These are phyloP conservation scores for Pythium chondricola DNA, from an alignment of 352 stramenopile genomes.

Conservation along the genomic window DNA sequence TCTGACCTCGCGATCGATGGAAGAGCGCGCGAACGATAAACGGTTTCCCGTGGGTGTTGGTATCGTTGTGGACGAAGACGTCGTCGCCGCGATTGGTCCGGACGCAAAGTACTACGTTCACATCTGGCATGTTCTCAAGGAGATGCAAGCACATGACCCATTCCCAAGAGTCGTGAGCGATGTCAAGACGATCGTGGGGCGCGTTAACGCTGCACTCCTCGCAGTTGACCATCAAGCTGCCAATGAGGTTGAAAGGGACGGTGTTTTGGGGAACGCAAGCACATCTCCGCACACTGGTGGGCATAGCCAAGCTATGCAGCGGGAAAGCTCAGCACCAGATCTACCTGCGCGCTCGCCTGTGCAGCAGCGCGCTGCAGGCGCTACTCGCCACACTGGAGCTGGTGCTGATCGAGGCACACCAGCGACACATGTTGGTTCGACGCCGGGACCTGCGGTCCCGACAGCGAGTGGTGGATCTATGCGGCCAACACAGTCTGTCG, in stretches of 20 bases:
- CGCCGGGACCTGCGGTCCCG: conserved; percentile 7
- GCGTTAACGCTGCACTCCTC: conserved; percentile 26
- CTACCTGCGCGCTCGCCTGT: conserved; percentile 1
- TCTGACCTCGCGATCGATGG: no score
- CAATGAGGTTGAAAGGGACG: neutral
- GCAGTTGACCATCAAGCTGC: conserved; percentile 11
- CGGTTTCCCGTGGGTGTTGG: conserved; percentile 17
- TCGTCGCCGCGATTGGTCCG: conserved; percentile 20
- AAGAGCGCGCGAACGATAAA: conserved; percentile 5
- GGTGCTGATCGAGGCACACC: no score
- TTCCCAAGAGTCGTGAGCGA: conserved; percentile 49
- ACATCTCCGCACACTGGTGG: conserved; percentile 3
- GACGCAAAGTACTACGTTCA: conserved; percentile 52
- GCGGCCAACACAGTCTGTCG: conserved; percentile 59
- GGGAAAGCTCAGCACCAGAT: conserved; percentile 10
- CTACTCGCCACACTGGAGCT: no score
- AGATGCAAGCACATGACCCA: conserved; percentile 63
- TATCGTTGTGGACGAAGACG: conserved; percentile 13
- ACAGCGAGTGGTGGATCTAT: conserved; percentile 21
- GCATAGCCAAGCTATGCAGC: conserved; percentile 1
- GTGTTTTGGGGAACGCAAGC: neutral
- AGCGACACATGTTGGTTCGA: no score
- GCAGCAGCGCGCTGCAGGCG: neutral
- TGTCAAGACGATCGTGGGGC: conserved; percentile 29
- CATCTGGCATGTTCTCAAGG: conserved; percentile 61